Percentiles rank a stretch among this genome's conserved stretches.
These are phyloP conservation scores for Iris pallida DNA, from an alignment of 116 monocot species.

Conservation along the genomic window DNA sequence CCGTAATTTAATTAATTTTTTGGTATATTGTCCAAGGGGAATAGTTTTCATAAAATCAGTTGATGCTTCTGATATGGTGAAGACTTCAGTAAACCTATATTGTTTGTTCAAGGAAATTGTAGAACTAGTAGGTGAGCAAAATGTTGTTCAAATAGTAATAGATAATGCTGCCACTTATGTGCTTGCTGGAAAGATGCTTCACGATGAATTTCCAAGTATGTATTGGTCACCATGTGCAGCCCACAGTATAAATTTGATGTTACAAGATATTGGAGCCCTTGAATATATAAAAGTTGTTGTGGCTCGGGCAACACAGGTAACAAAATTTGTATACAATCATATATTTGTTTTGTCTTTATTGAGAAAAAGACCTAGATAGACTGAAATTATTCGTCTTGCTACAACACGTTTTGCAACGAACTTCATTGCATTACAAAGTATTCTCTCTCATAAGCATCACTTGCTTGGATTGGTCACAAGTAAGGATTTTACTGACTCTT, in stretches of 20 bases:
- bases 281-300: not conserved
- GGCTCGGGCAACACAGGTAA: not conserved
- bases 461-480: too few relatives aligned
- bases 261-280: not conserved
- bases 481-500: too few relatives aligned
- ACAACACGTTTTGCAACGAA: not conserved
- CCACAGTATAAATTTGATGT: not conserved
- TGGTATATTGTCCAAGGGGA: constrained; percentile 3
- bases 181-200: not conserved
- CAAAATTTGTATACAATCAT: not conserved
- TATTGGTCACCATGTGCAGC: constrained; percentile 6
- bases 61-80: not conserved
- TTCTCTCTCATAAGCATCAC: too few relatives aligned
- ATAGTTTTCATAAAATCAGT: not conserved
- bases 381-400: not conserved
- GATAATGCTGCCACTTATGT: not conserved
- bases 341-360: not conserved
- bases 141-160: not conserved
- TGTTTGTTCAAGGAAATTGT: not conserved
- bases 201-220: not conserved
- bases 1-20: not conserved
- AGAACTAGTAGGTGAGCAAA: too few relatives aligned
- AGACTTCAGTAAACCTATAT: not conserved
- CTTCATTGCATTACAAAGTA: not conserved
- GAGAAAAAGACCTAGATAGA: not conserved